Conservation (phyloP, 1,284 basidiomycete genomes). For the Cystobasidiaceae sp. region DNA sequence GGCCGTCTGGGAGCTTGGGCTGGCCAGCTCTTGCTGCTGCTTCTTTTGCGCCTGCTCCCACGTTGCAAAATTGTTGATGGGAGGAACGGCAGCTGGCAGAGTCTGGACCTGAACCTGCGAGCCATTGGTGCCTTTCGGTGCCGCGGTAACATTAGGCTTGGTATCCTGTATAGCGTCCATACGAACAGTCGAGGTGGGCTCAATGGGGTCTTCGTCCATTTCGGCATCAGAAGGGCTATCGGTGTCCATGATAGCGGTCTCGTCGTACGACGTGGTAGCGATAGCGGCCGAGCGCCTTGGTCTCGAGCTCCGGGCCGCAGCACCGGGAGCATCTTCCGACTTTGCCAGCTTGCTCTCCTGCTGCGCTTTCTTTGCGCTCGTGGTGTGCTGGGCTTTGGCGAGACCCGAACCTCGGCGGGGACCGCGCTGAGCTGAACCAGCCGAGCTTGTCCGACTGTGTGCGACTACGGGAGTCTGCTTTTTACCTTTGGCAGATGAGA, state of each 20-base stretch:
- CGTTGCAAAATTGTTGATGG: constrained; percentile 7
- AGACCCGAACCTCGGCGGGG: too few relatives aligned
- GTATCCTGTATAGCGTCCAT: neutral
- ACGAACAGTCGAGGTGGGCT: neutral
- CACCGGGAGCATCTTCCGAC: neutral
- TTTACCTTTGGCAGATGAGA: too few relatives aligned
- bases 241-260: constrained; percentile 8
- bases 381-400: too few relatives aligned
- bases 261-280: neutral
- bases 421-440: too few relatives aligned
- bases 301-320: neutral
- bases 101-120: neutral
- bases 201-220: neutral
- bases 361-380: constrained; percentile 3
- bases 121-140: neutral
- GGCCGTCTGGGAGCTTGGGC: too few relatives aligned
- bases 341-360: constrained; percentile 2
- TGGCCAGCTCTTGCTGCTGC: neutral
- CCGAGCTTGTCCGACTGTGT: too few relatives aligned
- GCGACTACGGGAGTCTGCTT: too few relatives aligned
- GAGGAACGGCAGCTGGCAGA: too few relatives aligned
- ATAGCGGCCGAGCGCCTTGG: constrained; percentile 3
- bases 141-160: neutral
- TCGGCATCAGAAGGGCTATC: neutral
- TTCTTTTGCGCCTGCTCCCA: constrained; percentile 6